Conservation (phyloP, 805 yeast species). For the Metschnikowia drakensbergensis region DNA sequence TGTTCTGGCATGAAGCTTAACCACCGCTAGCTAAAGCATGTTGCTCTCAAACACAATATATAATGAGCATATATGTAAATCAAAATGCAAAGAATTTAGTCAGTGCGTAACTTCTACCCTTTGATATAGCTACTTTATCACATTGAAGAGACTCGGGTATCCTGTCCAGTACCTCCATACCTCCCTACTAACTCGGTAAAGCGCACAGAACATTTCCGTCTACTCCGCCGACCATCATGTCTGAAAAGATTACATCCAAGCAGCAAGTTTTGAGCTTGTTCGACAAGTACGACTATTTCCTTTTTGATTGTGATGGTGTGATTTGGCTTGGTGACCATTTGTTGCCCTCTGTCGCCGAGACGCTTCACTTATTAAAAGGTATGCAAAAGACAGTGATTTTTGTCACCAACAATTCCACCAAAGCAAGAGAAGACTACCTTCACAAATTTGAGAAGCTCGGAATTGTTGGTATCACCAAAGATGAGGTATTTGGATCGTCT, state of each 20-base stretch:
- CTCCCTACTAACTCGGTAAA: constrained; percentile 3
- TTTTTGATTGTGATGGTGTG: constrained; percentile 98
- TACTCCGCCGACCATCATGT: constrained; percentile 25
- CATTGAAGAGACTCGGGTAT: not conserved
- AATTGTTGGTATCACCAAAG: constrained; percentile 47
- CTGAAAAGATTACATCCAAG: constrained; percentile 46
- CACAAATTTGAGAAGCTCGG: constrained; percentile 62
- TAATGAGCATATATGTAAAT: not conserved
- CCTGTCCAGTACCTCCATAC: not conserved
- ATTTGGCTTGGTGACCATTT: constrained; percentile 86
- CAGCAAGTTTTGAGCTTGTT: constrained; percentile 53
- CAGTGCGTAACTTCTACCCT: not conserved
- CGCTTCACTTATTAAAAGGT: constrained; percentile 55
- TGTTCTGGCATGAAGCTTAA: not conserved
- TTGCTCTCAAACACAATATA: not conserved
- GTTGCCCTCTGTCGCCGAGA: constrained; percentile 75
- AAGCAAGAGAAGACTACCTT: constrained; percentile 75
- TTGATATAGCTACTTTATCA: not conserved
- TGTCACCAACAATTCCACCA: constrained; percentile 95
- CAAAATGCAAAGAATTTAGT: not conserved
- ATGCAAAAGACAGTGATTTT: constrained; percentile 69
- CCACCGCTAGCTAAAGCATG: not conserved
- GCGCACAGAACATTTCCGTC: not conserved
- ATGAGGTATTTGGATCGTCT: constrained; percentile 86
- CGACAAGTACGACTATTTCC: constrained; percentile 70